These are phyloP conservation scores for Knufia fluminis DNA, from an alignment of 2,329 filamentous ascomycete species.

Conservation along the genomic window DNA sequence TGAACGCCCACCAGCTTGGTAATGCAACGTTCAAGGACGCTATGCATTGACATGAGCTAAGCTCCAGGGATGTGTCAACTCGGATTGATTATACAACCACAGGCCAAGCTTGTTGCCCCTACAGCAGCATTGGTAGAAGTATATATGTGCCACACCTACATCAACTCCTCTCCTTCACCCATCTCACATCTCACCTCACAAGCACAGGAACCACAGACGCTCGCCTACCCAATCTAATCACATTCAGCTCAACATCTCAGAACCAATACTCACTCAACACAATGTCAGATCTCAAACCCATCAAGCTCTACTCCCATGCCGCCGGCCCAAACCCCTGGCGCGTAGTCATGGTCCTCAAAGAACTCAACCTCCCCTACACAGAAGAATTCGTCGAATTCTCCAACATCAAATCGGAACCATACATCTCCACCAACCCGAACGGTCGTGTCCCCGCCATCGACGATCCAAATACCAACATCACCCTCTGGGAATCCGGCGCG, in stretches of 20 bases:
- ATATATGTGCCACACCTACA: background rate
- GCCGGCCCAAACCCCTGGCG: constrained; percentile 16
- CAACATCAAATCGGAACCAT: constrained; percentile 26
- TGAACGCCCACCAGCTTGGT: background rate
- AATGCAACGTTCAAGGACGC: background rate
- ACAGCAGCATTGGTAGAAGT: background rate
- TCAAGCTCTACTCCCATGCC: background rate
- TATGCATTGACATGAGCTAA: too few species aligned
- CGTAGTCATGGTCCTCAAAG: constrained; percentile 26
- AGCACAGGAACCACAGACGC: background rate
- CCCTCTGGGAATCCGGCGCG: constrained; percentile 36
- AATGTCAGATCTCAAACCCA: background rate
- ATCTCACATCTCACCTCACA: background rate
- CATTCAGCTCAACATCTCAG: too few species aligned
- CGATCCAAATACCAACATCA: constrained; percentile 31
- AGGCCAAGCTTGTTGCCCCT: too few species aligned
- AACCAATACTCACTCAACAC: too few species aligned
- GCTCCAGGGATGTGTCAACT: too few species aligned
- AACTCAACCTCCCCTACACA: constrained; percentile 28
- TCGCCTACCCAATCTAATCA: background rate
- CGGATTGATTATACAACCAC: too few species aligned
- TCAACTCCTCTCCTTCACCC: background rate
- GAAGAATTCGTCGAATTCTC: constrained; percentile 14
- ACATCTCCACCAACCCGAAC: constrained; percentile 26
- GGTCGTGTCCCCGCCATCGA: constrained; percentile 28